Percentiles rank a stretch among this genome's conserved stretches.
Conservation (phyloP, 1,284 basidiomycete genomes). For the Heimioporus punctisporus region DNA sequence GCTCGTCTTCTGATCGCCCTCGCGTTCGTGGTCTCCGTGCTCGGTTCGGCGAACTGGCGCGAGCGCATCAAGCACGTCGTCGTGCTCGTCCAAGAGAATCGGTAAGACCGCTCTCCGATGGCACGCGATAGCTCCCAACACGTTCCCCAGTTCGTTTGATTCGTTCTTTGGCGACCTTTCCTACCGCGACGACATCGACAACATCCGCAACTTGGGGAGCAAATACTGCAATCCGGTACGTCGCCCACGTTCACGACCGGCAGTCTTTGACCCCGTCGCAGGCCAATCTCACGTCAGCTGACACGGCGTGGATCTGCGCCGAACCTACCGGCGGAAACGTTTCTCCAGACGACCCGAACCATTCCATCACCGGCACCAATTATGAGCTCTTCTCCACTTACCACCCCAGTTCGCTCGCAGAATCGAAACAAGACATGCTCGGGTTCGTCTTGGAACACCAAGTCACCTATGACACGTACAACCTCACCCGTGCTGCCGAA, state of each 20-base stretch:
- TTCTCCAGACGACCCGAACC: conserved; percentile 29
- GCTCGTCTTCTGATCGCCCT: conserved; percentile 3
- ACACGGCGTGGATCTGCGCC: conserved; percentile 18
- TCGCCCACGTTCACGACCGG: background rate
- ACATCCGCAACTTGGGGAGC: conserved; percentile 19
- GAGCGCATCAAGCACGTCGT: conserved; percentile 28
- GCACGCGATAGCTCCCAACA: background rate
- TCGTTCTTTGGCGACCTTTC: conserved; percentile 31
- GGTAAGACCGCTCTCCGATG: conserved; percentile 10
- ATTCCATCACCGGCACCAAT: conserved; percentile 25
- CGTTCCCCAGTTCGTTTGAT: conserved; percentile 21
- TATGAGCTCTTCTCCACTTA: conserved; percentile 25
- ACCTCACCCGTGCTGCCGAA: conserved; percentile 19
- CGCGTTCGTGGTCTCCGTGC: conserved; percentile 3
- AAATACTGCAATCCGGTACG: conserved; percentile 28
- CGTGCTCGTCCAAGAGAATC: conserved; percentile 29
- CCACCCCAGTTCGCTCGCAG: conserved; percentile 12
- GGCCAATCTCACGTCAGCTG: conserved; percentile 12
- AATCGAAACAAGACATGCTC: conserved; percentile 15
- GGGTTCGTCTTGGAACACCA: conserved; percentile 26
- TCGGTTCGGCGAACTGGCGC: conserved; percentile 17
- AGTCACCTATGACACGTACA: conserved; percentile 14
- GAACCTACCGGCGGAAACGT: conserved; percentile 17
- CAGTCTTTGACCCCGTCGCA: background rate
- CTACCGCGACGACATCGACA: conserved; percentile 23